These are phyloP conservation scores for Centrapalus pauciflorus DNA, from an alignment of 129 eudicot genomes.

Conservation along the genomic window DNA sequence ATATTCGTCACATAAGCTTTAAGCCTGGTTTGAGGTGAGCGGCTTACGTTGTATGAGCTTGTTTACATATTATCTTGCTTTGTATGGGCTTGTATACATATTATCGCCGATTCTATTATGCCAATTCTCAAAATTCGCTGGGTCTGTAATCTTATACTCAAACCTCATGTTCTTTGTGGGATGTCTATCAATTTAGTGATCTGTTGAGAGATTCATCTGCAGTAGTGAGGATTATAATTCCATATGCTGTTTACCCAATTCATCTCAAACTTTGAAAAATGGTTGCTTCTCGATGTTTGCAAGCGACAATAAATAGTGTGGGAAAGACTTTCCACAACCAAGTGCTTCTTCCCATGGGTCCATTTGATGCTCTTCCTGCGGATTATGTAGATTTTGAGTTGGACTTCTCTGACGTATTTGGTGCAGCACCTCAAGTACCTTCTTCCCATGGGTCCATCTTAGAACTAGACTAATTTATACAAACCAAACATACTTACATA, in stretches of 20 bases:
- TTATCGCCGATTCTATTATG: slow-evolving; percentile 28
- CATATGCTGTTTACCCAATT: slow-evolving; percentile 8
- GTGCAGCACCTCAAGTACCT: slow-evolving; percentile 42
- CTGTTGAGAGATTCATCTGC: background rate
- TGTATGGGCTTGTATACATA: background rate
- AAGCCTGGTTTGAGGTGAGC: background rate
- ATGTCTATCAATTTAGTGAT: slow-evolving; percentile 32
- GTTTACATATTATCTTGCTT: background rate
- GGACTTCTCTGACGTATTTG: slow-evolving; percentile 65
- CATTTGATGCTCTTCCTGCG: slow-evolving; percentile 25
- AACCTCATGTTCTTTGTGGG: slow-evolving; percentile 24
- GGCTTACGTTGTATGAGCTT: background rate
- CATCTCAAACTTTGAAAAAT: slow-evolving; percentile 20
- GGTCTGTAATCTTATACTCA: slow-evolving; percentile 24
- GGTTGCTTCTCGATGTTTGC: slow-evolving; percentile 53
- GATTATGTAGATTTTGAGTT: slow-evolving; percentile 53
- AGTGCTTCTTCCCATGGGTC: slow-evolving; percentile 23
- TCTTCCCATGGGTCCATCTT: too few relatives aligned
- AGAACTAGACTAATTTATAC: too few relatives aligned
- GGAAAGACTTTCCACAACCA: slow-evolving; percentile 34
- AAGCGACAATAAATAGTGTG: slow-evolving; percentile 15
- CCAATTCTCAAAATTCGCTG: slow-evolving; percentile 38
- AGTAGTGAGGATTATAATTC: background rate
- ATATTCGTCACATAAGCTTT: background rate
- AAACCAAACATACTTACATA: too few relatives aligned